Base-by-base conservation (phyloP, 2,329 filamentous ascomycete species). In the Clonostachys byssicola region DNA sequence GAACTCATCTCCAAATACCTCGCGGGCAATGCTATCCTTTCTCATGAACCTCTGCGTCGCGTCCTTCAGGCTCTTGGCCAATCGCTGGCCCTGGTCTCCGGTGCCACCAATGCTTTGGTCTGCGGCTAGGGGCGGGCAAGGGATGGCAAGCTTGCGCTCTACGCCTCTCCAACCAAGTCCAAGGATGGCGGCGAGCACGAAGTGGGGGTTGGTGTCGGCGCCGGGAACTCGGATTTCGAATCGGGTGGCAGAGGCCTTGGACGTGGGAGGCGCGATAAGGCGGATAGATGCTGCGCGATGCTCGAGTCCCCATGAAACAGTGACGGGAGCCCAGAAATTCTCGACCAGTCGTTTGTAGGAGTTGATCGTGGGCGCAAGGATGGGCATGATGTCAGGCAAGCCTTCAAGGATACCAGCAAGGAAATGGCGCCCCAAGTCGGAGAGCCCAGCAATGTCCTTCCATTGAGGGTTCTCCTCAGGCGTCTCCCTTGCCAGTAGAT, bases 301-400 rank as follows among this genome's bases (percentile, higher is more conserved):
- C 68, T 97, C 94, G 6, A 96, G 72, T 1, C 94, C 94, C 94
- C 94, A 99, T 0, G 90, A 96, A 0, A 97, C 94, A 0, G 92
- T 96, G 6, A 99, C 94, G 0, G 94, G 94, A 0, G 94, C 94
- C 94, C 94, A 99, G 70, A 96, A 97, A 71, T 97, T 97, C 73
- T 99, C 94, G 3, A 99, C 94, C 1, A 99, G 79, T 5, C 94
- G 86, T 72, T 99, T 99, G 77, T 99, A 99, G 51, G 89, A 95
- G 77, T 99, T 99, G 61, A 99, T 81, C 1, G 90, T 99, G 0
- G 94, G 94, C 1, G 92, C 94, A 12, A 99, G 76, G 49, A 97
- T 75, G 1, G 94, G 94, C 94, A 99, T 99, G 55, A 97, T 83
- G 60, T 96, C 90, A 3, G 94, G 90, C 5, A 99, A 78, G 13